Conservation (phyloP, 78 protist species). For the Guillardia theta region DNA sequence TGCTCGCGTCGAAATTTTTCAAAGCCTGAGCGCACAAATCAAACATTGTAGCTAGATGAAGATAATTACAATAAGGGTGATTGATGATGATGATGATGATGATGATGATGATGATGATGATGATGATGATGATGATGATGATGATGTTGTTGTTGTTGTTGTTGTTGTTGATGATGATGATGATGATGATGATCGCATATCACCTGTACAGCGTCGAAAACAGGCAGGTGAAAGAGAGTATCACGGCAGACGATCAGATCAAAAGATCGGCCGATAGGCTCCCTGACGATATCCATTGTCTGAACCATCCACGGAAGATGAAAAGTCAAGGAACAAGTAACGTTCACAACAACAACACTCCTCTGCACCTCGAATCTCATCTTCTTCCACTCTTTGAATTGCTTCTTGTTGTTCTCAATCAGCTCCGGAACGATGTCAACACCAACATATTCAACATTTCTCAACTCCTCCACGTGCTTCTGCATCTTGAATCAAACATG, state of each 20-base stretch:
- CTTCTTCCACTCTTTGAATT: no score
- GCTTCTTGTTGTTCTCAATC: not conserved
- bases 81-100: no score
- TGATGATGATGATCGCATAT: no score
- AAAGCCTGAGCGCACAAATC: not conserved
- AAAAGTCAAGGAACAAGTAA: not conserved
- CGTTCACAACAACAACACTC: no score
- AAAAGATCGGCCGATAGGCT: not conserved
- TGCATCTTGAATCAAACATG: not conserved
- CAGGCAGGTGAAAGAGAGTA: not conserved
- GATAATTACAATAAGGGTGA: no score
- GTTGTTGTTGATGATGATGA: no score
- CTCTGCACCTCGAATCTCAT: no score
- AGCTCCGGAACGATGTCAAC: not conserved
- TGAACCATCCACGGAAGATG: not conserved
- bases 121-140: no score
- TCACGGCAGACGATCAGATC: constrained; percentile 17
- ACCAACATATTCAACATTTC: not conserved
- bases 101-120: no score
- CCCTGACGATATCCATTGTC: not conserved
- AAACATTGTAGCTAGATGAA: no score
- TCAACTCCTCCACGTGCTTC: not conserved
- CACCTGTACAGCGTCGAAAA: not conserved
- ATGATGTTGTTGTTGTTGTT: no score
- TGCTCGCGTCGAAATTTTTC: not conserved